Evolutionary conservation across 2,329 filamentous ascomycete species (phyloP), one percentile per base, ranked within the genome.

Genomic region (Monilinia aucupariae): DNA sequence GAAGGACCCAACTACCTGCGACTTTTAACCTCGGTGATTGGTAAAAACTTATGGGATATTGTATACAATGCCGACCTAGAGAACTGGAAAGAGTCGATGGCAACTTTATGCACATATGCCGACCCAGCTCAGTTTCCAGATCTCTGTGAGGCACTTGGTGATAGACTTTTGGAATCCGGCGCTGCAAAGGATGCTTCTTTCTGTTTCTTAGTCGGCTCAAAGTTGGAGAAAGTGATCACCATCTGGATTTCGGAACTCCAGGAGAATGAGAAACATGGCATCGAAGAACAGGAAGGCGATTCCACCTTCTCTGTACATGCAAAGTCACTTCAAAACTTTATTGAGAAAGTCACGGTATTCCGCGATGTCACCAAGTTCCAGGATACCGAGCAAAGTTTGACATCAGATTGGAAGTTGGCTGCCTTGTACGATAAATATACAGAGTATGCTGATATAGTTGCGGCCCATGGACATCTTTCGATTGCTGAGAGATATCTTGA

Each of bases 321-420:
- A 62, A 86, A 87, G 66, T 88, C 89, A 53, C 79, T 99, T 50
- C 94, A 97, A 76, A 88, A 90, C 68, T 93, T 99, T 73, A 96
- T 99, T 66, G 94, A 99, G 78, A 99, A 99, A 81, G 94, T 99
- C 53, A 96, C 92, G 0, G 85, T 99, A 61, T 99, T 99, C 86
- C 88, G 94, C 61, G 85, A 94, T 69, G 92, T 97, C 50, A 92
- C 92, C 66, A 92, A 93, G 72, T 99, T 97, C 79, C 80, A 89
- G 70, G 94, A 99, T 74, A 76, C 78, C 10, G 92, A 97, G 72
- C 84, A 85, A 67, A 78, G 78, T 53, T 84, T 90, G 69, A 81
- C 84, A 12, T 86, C 87, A 1, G 90, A 88, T 70, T 99, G 93
- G 93, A 97, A 96, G 78, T 85, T 99, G 64, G 83, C 86, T 45